phyloP scores from a whole-genome alignment of 495 filamentous ascomycete genomes.

The Talaromyces proteolyticus region DNA sequence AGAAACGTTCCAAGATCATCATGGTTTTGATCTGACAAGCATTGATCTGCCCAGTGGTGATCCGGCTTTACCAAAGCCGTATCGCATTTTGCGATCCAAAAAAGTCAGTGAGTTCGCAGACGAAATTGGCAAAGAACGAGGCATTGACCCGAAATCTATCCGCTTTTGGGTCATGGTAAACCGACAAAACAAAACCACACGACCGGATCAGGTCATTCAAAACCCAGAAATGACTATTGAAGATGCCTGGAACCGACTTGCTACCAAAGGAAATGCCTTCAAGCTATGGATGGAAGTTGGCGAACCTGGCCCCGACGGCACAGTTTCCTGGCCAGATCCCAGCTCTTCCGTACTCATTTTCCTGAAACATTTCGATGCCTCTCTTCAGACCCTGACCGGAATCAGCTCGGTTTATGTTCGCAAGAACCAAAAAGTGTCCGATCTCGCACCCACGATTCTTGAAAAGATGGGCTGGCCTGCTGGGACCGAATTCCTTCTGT shows the following conservation, averaged over 20 bases:
- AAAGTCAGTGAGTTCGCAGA: constrained; percentile 69
- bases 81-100: constrained; percentile 65
- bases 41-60: constrained; percentile 66
- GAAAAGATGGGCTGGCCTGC: constrained; percentile 83
- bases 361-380: constrained; percentile 83
- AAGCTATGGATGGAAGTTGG: constrained; percentile 81
- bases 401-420: constrained; percentile 78
- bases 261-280: constrained; percentile 66
- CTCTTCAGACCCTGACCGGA: constrained; percentile 67
- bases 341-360: constrained; percentile 73
- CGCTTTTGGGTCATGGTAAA: constrained; percentile 97
- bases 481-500: constrained; percentile 60
- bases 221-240: constrained; percentile 78
- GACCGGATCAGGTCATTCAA: constrained; percentile 79
- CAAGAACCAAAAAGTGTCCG: constrained; percentile 78
- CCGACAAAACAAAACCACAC: constrained; percentile 92
- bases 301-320: constrained; percentile 59
- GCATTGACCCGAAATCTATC: constrained; percentile 50
- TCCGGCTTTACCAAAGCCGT: constrained; percentile 46
- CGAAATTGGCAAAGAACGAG: constrained; percentile 62
- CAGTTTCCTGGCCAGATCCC: constrained; percentile 61
- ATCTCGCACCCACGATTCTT: constrained; percentile 74
- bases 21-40: constrained; percentile 77
- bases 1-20: constrained; percentile 68
- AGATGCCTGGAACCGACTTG: constrained; percentile 63